Percentiles rank a stretch among this genome's conserved stretches.
Conservation (phyloP, 345 rosid species). For the Clarkia xantiana region DNA sequence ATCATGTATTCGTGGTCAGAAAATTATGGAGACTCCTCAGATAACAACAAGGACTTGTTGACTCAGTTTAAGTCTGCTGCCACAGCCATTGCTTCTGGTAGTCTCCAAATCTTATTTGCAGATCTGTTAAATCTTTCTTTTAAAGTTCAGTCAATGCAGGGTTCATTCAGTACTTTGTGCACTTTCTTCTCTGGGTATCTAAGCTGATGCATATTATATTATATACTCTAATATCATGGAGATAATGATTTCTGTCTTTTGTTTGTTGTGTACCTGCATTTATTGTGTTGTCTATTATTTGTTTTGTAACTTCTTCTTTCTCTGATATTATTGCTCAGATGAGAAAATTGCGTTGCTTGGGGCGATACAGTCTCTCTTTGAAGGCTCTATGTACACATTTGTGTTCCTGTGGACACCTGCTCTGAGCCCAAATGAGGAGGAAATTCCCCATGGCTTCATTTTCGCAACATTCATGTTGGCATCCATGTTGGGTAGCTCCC, state of each 20-base stretch:
- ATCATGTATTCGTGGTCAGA: slow-evolving; percentile 76
- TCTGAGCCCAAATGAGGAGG: slow-evolving; percentile 76
- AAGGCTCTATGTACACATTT: slow-evolving; percentile 97
- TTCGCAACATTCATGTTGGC: slow-evolving; percentile 97
- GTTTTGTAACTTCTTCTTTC: no score
- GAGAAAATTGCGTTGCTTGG: slow-evolving; percentile 93
- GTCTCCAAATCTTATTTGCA: neutral
- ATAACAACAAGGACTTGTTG: slow-evolving; percentile 79
- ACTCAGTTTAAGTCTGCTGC: slow-evolving; percentile 91
- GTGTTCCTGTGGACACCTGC: slow-evolving; percentile 99
- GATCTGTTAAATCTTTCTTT: neutral
- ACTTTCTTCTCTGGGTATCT: no score
- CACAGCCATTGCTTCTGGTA: slow-evolving; percentile 90
- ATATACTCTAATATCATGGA: no score
- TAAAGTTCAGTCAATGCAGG: neutral
- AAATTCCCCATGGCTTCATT: slow-evolving; percentile 93
- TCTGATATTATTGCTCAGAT: slow-evolving; percentile 30
- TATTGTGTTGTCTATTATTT: no score
- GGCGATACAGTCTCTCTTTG: slow-evolving; percentile 92
- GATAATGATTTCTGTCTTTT: no score
- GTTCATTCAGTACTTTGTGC: neutral
- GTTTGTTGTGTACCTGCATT: no score
- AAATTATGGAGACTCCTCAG: slow-evolving; percentile 85
- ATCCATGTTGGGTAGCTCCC: slow-evolving; percentile 94
- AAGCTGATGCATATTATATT: no score